phyloP scores from a whole-genome alignment of 2,329 filamentous ascomycete species.

The Fusarium udum region DNA sequence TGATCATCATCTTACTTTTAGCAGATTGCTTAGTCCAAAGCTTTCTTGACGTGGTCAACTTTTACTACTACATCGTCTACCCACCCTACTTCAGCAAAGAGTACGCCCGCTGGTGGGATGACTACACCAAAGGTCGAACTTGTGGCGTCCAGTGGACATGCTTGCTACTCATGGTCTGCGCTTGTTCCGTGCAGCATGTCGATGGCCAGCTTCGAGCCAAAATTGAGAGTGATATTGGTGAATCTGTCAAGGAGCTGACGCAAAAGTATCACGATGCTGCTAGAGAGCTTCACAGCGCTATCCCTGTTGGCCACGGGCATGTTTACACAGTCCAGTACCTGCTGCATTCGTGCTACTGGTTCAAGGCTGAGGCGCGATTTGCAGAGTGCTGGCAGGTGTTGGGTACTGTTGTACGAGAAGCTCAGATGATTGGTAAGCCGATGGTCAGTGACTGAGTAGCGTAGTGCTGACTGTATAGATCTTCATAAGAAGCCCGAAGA shows the following conservation, averaged over 20 bases:
- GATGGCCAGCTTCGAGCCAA: constrained; percentile 1
- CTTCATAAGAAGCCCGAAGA: constrained; percentile 8
- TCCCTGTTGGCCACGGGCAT: constrained; percentile 13
- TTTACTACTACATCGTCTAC: constrained; percentile 26
- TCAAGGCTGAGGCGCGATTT: constrained; percentile 19
- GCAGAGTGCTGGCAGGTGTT: constrained; percentile 23
- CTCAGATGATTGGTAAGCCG: constrained; percentile 15
- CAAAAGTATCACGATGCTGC: constrained; percentile 18
- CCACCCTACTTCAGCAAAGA: constrained; percentile 24
- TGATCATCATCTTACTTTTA: neutral
- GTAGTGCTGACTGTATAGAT: neutral
- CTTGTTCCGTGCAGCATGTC: constrained; percentile 20
- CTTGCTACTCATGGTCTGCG: constrained; percentile 20
- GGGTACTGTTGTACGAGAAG: constrained; percentile 16
- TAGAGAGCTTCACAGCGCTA: constrained; percentile 19
- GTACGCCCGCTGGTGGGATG: constrained; percentile 21
- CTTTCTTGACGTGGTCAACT: constrained; percentile 24
- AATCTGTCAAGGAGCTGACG: constrained; percentile 7
- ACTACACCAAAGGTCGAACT: constrained; percentile 13
- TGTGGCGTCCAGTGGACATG: constrained; percentile 24
- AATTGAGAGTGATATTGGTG: constrained; percentile 3
- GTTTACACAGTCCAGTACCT: constrained; percentile 19
- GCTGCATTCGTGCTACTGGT: constrained; percentile 19
- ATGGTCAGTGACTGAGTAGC: fast-evolving
- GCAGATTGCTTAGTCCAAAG: constrained; percentile 11